Evolutionary conservation across 768 basidiomycete genomes (phyloP).

Genomic region (Suillus hirtellus): DNA sequence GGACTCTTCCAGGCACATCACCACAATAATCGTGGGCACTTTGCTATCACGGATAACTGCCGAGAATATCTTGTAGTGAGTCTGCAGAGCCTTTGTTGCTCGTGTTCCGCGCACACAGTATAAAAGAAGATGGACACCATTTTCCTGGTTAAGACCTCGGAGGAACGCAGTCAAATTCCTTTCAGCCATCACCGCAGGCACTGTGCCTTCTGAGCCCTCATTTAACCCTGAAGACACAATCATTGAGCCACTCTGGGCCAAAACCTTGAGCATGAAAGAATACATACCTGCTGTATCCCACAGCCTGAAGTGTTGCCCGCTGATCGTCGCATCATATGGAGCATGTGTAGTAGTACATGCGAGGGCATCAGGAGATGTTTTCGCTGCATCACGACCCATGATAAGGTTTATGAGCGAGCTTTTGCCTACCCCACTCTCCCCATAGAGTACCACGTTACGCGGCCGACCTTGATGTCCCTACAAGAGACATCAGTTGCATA

Average conservation of each 20-base stretch:
- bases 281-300: conserved; percentile 37
- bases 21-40: conserved; percentile 21
- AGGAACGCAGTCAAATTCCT: conserved; percentile 18
- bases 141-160: conserved; percentile 26
- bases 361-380: conserved; percentile 30
- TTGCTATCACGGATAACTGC: conserved; percentile 26
- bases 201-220: conserved; percentile 3
- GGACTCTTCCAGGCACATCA: conserved; percentile 20
- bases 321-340: conserved; percentile 27
- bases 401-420: conserved; percentile 46
- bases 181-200: conserved; percentile 12
- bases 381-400: conserved; percentile 24
- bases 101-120: conserved; percentile 32
- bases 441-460: conserved; percentile 38
- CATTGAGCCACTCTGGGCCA: conserved; percentile 24
- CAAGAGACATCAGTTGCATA: background rate
- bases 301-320: conserved; percentile 24
- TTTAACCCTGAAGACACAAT: conserved; percentile 27
- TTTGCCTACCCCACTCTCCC: conserved; percentile 37
- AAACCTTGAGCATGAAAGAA: conserved; percentile 23
- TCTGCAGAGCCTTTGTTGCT: conserved; percentile 26
- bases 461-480: conserved; percentile 6
- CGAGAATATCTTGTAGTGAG: conserved; percentile 30
- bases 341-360: conserved; percentile 35
- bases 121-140: conserved; percentile 31